Evolutionary conservation across 148 eudicot genomes (phyloP).

Genomic region (Oxyria digyna): DNA sequence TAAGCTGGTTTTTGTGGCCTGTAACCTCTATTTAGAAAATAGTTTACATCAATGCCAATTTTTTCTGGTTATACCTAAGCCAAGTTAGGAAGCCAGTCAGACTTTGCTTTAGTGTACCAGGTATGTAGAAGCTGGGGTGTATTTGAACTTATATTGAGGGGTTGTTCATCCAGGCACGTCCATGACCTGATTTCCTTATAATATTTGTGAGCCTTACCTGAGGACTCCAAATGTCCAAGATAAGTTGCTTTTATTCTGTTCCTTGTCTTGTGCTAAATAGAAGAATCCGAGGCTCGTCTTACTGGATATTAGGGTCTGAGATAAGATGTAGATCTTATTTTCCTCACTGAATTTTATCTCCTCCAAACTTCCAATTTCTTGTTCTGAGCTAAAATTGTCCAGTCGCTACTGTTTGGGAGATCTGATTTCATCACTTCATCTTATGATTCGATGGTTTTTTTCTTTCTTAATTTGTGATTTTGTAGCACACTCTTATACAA

Average conservation of each 20-base stretch:
- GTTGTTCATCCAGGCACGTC: neutral
- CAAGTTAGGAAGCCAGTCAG: neutral
- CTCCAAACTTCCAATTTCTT: neutral
- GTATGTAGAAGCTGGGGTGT: neutral
- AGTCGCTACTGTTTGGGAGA: neutral
- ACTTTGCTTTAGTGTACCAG: neutral
- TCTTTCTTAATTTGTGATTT: neutral
- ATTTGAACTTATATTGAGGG: neutral
- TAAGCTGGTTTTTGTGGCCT: neutral
- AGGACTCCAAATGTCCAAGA: neutral
- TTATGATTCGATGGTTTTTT: slow-evolving; percentile 11
- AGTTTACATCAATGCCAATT: neutral
- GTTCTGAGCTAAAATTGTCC: neutral
- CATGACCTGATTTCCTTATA: neutral
- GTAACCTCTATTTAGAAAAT: neutral
- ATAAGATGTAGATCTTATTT: neutral
- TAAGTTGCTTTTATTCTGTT: neutral
- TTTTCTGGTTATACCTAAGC: neutral
- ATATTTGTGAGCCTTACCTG: neutral
- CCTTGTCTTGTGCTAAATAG: neutral
- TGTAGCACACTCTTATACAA: neutral
- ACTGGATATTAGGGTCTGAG: neutral
- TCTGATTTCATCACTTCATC: slow-evolving; percentile 18
- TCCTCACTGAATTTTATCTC: neutral
- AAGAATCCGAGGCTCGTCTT: neutral